A percentile compares a stretch with the other conserved stretches of the same genome.
Evolutionary conservation across 2,329 filamentous ascomycete species (phyloP).

Genomic region (Trichophyton schoenleinii): DNA sequence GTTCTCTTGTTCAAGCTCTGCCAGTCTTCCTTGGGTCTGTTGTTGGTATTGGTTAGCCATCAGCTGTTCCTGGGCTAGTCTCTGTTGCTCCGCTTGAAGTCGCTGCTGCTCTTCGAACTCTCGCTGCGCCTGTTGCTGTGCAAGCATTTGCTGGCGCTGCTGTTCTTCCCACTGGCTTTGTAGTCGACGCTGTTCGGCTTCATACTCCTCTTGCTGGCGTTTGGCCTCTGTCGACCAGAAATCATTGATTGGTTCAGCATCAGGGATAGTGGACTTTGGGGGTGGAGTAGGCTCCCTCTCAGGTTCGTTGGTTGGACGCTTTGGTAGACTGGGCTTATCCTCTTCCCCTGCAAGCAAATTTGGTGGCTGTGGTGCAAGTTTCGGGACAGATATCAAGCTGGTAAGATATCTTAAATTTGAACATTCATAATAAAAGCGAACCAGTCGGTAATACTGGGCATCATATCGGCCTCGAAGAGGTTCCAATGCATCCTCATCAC

Average conservation of each 20-base stretch:
- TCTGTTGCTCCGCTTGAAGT: slow-evolving; percentile 73
- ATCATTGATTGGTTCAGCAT: slow-evolving; percentile 89
- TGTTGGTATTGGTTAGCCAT: slow-evolving; percentile 78
- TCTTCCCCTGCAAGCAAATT: slow-evolving; percentile 80
- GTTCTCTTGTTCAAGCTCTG: slow-evolving; percentile 90
- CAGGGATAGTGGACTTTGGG: slow-evolving; percentile 51
- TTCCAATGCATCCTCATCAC: slow-evolving; percentile 82
- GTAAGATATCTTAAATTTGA: slow-evolving; percentile 95
- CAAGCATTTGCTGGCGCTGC: slow-evolving; percentile 67
- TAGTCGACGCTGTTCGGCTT: slow-evolving; percentile 79
- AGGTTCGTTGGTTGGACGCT: slow-evolving; percentile 57
- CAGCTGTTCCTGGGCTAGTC: slow-evolving; percentile 79
- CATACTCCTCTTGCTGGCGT: slow-evolving; percentile 85
- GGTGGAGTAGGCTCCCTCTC: slow-evolving; percentile 57
- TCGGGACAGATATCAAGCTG: slow-evolving; percentile 89
- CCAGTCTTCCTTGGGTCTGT: slow-evolving; percentile 90
- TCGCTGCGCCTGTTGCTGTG: slow-evolving; percentile 70
- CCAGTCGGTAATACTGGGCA: slow-evolving; percentile 88
- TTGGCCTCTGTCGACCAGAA: slow-evolving; percentile 95
- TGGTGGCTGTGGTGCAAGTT: slow-evolving; percentile 85
- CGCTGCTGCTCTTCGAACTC: slow-evolving; percentile 97
- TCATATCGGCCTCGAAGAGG: slow-evolving; percentile 82
- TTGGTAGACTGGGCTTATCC: slow-evolving; percentile 67
- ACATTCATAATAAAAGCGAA: slow-evolving; percentile 98
- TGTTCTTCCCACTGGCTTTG: slow-evolving; percentile 78